Percentiles rank a stretch among this genome's conserved stretches.
These are phyloP conservation scores for Pseudovirgaria hyperparasitica DNA, from an alignment of 2,329 filamentous ascomycete genomes.

Conservation along the genomic window DNA sequence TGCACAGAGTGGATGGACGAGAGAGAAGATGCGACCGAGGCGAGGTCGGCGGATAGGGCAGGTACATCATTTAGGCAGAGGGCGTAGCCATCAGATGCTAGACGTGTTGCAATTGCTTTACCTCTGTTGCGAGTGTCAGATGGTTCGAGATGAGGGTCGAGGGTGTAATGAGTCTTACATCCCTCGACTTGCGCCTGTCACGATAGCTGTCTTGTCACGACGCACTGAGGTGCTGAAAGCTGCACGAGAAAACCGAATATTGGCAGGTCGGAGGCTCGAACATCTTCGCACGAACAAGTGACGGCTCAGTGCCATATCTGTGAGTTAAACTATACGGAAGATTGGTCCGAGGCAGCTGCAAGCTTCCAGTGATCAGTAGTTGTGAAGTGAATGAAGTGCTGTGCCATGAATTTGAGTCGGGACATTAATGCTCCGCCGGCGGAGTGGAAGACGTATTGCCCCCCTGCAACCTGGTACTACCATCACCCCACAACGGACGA, in stretches of 20 bases:
- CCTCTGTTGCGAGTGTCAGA: constrained; percentile 30
- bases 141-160: background rate
- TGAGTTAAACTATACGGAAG: no score
- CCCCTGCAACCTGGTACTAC: no score
- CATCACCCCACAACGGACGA: no score
- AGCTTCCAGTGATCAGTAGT: no score
- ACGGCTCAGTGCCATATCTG: no score
- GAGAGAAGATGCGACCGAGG: constrained; percentile 42
- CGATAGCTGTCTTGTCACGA: constrained; percentile 20
- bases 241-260: background rate
- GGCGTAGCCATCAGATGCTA: constrained; percentile 53
- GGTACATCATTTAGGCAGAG: constrained; percentile 52
- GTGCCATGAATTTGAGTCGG: no score
- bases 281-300: background rate
- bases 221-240: constrained; percentile 11
- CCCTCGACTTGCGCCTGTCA: constrained; percentile 25
- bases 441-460: no score
- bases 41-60: constrained; percentile 38
- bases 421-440: no score
- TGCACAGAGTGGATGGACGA: constrained; percentile 34
- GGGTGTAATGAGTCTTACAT: constrained; percentile 14
- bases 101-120: constrained; percentile 48
- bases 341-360: no score
- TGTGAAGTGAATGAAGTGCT: no score
- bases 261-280: background rate